These are phyloP conservation scores for Aureobasidium musti DNA, from an alignment of 2,329 filamentous ascomycete species.

Conservation along the genomic window DNA sequence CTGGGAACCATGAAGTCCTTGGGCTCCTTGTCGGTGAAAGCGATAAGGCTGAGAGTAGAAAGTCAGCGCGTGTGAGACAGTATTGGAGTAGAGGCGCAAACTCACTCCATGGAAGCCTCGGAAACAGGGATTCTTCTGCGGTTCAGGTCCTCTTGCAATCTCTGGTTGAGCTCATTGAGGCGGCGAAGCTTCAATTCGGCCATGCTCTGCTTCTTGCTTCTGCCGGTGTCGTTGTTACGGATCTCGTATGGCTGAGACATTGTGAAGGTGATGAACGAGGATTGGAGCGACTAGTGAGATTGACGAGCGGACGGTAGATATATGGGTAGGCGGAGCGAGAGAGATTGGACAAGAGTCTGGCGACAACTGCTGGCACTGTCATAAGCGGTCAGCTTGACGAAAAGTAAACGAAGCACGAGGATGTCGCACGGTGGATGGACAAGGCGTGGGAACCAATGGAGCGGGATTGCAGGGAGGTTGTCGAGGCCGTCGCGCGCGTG, in stretches of 20 bases:
- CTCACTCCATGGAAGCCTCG: constrained; percentile 70
- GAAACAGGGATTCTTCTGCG: constrained; percentile 94
- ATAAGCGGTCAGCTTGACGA: constrained; percentile 29
- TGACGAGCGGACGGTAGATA: neutral
- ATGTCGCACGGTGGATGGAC: constrained; percentile 16
- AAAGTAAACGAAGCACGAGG: constrained; percentile 16
- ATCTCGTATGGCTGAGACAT: constrained; percentile 67
- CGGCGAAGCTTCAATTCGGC: constrained; percentile 95
- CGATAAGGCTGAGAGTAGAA: constrained; percentile 71
- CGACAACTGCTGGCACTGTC: constrained; percentile 22
- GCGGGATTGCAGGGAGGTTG: constrained; percentile 25
- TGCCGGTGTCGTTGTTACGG: constrained; percentile 64
- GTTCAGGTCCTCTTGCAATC: constrained; percentile 92
- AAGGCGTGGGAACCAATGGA: constrained; percentile 28
- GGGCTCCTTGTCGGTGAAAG: constrained; percentile 91
- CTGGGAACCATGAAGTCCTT: constrained; percentile 99
- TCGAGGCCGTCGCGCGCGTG: constrained; percentile 23
- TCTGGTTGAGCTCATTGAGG: constrained; percentile 94
- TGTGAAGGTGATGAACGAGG: constrained; percentile 34
- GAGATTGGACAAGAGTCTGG: constrained; percentile 1
- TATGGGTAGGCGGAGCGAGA: constrained; percentile 10
- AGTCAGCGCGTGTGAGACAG: neutral
- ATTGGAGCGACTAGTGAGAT: constrained; percentile 22
- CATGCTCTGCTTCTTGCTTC: constrained; percentile 99
- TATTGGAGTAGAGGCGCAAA: constrained; percentile 4